These are phyloP conservation scores for Lotus japonicus DNA, from an alignment of 306 rosid species.

Conservation along the genomic window DNA sequence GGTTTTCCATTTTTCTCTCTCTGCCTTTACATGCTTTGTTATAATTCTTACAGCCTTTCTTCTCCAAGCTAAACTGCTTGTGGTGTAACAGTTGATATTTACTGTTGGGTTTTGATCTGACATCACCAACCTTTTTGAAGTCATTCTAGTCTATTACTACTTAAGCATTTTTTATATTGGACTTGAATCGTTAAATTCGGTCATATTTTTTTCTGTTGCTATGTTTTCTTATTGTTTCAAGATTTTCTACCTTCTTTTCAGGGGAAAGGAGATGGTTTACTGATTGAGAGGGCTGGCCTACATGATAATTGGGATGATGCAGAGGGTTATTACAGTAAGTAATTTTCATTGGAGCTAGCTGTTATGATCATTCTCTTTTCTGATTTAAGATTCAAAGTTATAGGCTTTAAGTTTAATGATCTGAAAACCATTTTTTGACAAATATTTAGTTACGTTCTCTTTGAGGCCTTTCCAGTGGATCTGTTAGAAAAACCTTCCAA, in stretches of 20 bases:
- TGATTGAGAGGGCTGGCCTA: conserved; percentile 75
- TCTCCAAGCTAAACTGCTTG: background rate
- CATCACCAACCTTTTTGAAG: background rate
- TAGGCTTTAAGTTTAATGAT: no score
- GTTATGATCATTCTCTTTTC: background rate
- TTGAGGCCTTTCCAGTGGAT: no score
- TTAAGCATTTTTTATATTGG: background rate
- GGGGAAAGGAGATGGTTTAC: conserved; percentile 75
- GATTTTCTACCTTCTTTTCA: conserved; percentile 25
- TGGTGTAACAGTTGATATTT: background rate
- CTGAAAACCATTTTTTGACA: no score
- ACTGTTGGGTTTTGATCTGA: background rate
- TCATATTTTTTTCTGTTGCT: background rate
- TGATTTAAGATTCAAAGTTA: no score
- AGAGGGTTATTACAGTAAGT: conserved; percentile 97
- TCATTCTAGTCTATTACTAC: background rate
- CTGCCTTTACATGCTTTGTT: background rate
- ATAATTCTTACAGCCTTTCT: background rate
- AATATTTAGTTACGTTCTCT: no score
- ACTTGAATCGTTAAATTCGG: background rate
- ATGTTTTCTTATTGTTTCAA: background rate
- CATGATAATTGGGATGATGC: conserved; percentile 99
- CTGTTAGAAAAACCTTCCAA: no score
- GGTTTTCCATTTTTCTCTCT: background rate
- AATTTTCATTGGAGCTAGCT: background rate